Evolutionary conservation across 169 alveolate species (phyloP), one percentile per base, ranked within the genome.

Genomic region (Cryptosporidium meleagridis): DNA sequence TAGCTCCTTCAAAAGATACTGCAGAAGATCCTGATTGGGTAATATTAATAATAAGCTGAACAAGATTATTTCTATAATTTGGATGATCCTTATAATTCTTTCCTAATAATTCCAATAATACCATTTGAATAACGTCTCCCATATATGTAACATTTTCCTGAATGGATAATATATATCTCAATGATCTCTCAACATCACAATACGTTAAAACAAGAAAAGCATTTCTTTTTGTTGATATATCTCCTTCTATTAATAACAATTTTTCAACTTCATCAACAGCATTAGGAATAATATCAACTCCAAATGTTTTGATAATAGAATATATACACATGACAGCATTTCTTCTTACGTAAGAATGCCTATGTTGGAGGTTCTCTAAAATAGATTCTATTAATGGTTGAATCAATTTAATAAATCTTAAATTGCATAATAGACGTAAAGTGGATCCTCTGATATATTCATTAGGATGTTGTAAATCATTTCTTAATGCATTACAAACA

Each of bases 361-460:
- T 92, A 85, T 97, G 98, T 45, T 65, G 61, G 5, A 98, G 91
- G 91, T 97, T 96, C 35, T 96, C 98, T 59, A 97, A 92, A 51
- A 97, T 96, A 3, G 99, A 96, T 65, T 96, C 96, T 29, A 96
- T 91, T 65, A 98, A 86, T 44, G 98, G 98, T 58, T 96, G 98
- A 44, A 98, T 93, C 3, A 98, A 93, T 72, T 95, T 97, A 61
- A 95, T 93, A 85, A 96, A 93, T 85, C 94, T 94, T 86, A 98
- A 92, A 91, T 97, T 97, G 51, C 98, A 94, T 33, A 98, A 93
- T 67, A 98, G 93, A 75, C 99, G 93, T 39, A 98, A 91, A n/a
- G 99, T 97, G 31, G 99, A 94, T 2, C 99, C 99, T 85, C 99
- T 85, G 6, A 98, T 96, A 75, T 95, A 98, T 72, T 98, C 99